These are phyloP conservation scores for Closterium sp. DNA, from an alignment of 139 green algal species.

Conservation along the genomic window DNA sequence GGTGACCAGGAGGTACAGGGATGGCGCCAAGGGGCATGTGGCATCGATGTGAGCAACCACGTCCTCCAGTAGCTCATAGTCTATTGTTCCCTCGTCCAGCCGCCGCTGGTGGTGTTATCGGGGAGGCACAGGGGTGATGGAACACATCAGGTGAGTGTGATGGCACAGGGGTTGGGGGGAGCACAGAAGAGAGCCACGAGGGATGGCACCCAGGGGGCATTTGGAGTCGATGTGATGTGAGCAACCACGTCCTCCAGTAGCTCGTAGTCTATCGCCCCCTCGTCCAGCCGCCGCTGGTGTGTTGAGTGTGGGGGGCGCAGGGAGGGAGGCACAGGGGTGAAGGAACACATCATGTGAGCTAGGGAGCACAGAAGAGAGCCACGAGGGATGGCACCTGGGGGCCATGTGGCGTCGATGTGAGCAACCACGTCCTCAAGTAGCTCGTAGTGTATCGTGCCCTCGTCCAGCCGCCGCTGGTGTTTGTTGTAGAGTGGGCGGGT, in stretches of 20 bases:
- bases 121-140: no score
- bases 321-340: no score
- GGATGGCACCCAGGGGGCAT: conserved; percentile 63
- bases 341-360: no score
- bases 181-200: no score
- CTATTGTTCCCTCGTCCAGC: conserved; percentile 47
- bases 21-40: conserved; percentile 14
- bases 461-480: not conserved
- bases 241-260: conserved; percentile 48
- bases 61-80: conserved; percentile 52
- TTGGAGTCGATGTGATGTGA: conserved; percentile 43
- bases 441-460: no score
- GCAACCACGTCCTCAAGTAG: no score
- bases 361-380: no score
- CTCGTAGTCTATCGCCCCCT: conserved; percentile 51
- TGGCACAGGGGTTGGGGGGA: no score
- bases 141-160: no score
- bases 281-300: conserved; percentile 35
- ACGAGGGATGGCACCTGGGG: no score
- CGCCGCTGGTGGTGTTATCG: conserved; percentile 18
- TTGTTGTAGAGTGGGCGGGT: not conserved
- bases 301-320: no score
- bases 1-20: not conserved
- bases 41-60: conserved; percentile 49
- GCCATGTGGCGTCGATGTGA: no score